A percentile compares a stretch with the other conserved stretches of the same genome.
phyloP scores from a whole-genome alignment of 2,329 filamentous ascomycete species.

The Fonsecaea erecta region DNA sequence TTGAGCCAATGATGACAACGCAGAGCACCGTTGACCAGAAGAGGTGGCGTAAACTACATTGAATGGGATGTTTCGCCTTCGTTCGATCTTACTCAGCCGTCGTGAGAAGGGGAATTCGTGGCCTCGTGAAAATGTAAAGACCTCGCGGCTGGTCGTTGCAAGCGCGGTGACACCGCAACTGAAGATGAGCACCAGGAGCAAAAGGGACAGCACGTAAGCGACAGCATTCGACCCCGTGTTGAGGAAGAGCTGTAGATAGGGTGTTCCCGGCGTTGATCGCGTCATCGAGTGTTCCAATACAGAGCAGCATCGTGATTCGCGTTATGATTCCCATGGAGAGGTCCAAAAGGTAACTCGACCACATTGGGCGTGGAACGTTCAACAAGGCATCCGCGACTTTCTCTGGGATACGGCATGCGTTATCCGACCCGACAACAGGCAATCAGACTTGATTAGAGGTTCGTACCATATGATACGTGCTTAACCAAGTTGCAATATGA shows the following conservation, averaged over 20 bases:
- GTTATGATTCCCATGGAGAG: conserved; percentile 52
- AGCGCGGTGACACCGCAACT: conserved; percentile 29
- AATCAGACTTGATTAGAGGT: neutral
- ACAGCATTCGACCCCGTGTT: conserved; percentile 24
- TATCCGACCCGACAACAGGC: conserved; percentile 11
- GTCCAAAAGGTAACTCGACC: conserved; percentile 53
- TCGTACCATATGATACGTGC: neutral
- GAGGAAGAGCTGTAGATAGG: conserved; percentile 30
- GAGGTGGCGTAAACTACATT: conserved; percentile 55
- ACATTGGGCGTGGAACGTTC: conserved; percentile 54
- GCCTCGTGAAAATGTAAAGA: conserved; percentile 45
- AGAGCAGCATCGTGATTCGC: conserved; percentile 52
- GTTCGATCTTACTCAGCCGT: conserved; percentile 43
- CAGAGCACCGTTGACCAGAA: conserved; percentile 51
- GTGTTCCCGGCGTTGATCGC: conserved; percentile 43
- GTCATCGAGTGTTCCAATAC: conserved; percentile 41
- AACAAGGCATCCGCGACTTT: conserved; percentile 53
- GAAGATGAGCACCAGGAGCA: conserved; percentile 26
- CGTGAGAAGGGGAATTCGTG: conserved; percentile 51
- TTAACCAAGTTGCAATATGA: conserved; percentile 31
- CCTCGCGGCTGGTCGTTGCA: conserved; percentile 30
- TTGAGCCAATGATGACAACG: conserved; percentile 59
- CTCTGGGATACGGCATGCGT: conserved; percentile 40
- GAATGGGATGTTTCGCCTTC: conserved; percentile 46
- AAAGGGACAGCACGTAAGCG: conserved; percentile 20